Conservation (phyloP, 1,284 basidiomycete genomes). For the Rhizoctonia solani region DNA sequence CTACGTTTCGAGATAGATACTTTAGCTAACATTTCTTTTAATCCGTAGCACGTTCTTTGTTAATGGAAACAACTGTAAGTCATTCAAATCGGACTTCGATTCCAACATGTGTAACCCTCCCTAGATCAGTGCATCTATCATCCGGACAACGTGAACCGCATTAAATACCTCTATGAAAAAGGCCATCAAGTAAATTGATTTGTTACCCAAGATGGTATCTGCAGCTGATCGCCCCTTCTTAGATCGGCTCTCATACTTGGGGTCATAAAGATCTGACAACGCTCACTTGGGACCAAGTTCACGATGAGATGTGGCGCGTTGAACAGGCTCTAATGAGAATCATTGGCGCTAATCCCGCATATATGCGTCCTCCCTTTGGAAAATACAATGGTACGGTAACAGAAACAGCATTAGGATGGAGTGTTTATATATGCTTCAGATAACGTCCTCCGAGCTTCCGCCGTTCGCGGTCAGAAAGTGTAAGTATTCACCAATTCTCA, state of each 20-base stretch:
- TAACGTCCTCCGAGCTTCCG: constrained; percentile 10
- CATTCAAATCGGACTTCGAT: background rate
- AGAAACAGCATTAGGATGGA: too few relatives aligned
- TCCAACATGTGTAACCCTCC: background rate
- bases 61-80: constrained; percentile 29
- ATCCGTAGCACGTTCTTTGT: constrained; percentile 29
- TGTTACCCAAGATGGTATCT: background rate
- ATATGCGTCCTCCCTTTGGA: constrained; percentile 39
- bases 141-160: constrained; percentile 32
- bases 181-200: constrained; percentile 33
- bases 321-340: constrained; percentile 34
- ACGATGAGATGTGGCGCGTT: constrained; percentile 35
- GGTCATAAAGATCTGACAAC: constrained; percentile 11
- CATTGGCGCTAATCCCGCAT: constrained; percentile 31
- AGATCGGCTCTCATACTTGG: constrained; percentile 39
- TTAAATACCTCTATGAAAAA: constrained; percentile 33
- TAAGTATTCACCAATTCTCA: background rate
- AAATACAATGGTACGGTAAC: constrained; percentile 36
- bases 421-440: background rate
- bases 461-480: constrained; percentile 15
- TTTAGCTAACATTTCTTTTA: too few relatives aligned
- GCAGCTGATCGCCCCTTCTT: too few relatives aligned
- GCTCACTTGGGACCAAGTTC: constrained; percentile 36
- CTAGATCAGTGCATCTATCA: constrained; percentile 37
- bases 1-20: too few relatives aligned